Evolutionary conservation across 208 protist species (phyloP), one percentile per base, ranked within the genome.

Genomic region (Wallacemonas collosoma): DNA sequence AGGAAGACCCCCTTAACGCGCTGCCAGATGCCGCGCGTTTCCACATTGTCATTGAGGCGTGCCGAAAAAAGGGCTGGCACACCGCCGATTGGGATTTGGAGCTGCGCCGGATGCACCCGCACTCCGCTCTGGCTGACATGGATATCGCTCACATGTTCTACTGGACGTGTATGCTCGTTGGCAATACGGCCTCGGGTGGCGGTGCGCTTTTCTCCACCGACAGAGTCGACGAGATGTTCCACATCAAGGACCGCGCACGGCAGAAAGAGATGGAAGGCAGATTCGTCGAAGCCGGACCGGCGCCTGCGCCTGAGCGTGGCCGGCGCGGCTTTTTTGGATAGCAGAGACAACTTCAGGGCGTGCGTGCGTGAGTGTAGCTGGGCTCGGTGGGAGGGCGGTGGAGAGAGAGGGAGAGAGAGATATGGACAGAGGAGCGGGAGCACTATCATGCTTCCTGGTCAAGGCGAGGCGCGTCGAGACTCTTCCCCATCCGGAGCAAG

Each of bases 1-100:
- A 79, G 63, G 81, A 89, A 36, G 89, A 95, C 74, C 89, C 89
- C 9, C 81, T 91, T 5, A 77, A 86, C 47, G 85, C 87, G 48
- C 77, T 95, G 41, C 87, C 89, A 26, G 65, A 66, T 12, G 72
- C 68, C 48, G 85, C 84, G 56, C 81, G 83, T 2, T 86, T 80
- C n/a, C 87, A 85, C 66, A 63, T 93, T 11, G 63, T 87, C 3
- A 70, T 92, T 11, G 85, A 95, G n/a, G 89, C 77, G 17, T 79
- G 73, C 11, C 75, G 85, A 3, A 47, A 64, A 53, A 83, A 76
- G 67, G 76, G 79, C n/a, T 93, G 86, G 89, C 71, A 83, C 60
- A 41, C 66, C 43, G 44, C 89, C 6, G 87, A 93, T 74, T 95
- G 89, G 89, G 74, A 75, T 4, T 56, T 87, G 48, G 80, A 92